Base-by-base conservation (phyloP, 2,329 filamentous ascomycete species). In the Gnomoniopsis smithogilvyi region DNA sequence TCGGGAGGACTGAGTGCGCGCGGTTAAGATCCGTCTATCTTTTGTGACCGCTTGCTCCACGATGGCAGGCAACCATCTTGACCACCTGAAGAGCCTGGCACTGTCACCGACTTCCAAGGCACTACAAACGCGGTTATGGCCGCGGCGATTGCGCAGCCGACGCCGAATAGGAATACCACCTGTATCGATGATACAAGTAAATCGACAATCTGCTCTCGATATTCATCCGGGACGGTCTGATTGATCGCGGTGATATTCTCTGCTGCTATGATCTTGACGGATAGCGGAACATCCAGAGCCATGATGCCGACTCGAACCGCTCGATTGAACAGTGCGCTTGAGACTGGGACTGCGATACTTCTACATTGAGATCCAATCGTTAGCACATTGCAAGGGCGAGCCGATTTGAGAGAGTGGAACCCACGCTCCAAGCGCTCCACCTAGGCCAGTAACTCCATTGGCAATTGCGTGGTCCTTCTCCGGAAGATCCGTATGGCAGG, bases 391-490 rank as follows among this genome's bases (percentile, higher is more conserved):
- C 26, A 30, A 46, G 19, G 7, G 7, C n/a, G 2, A n/a, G 15
- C 10, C 17, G 8, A 7, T n/a, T 24, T 50, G 21, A n/a, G 11
- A 46, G 21, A 22, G 10, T 6, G 43, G 43, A 6, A 46, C 43
- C 19, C 15, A 50, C 47, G 47, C 15, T 17, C 47, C 47, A 10
- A 50, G 47, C 26, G 47, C 30, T 14, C 24, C 30, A 6, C 24
- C 51, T 26, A 58, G 46, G 43, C 59, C 59, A 26, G 56, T 49
- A 19, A 62, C 43, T 10, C 59, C 59, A 26, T 62, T 51, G 45
- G 59, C 59, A 10, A 59, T 43, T 19, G 59, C 33, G 33, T 62
- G 59, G 12, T 62, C 24, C 46, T 55, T 49, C 8, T 55, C 56
- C 12, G 34, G 49, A 22, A 62, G 52, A 3, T 30, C 52, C 15